Percentiles rank a stretch among this genome's conserved stretches.
These are phyloP conservation scores for Cerioporus squamosus DNA, from an alignment of 1,284 basidiomycete genomes.

Conservation along the genomic window DNA sequence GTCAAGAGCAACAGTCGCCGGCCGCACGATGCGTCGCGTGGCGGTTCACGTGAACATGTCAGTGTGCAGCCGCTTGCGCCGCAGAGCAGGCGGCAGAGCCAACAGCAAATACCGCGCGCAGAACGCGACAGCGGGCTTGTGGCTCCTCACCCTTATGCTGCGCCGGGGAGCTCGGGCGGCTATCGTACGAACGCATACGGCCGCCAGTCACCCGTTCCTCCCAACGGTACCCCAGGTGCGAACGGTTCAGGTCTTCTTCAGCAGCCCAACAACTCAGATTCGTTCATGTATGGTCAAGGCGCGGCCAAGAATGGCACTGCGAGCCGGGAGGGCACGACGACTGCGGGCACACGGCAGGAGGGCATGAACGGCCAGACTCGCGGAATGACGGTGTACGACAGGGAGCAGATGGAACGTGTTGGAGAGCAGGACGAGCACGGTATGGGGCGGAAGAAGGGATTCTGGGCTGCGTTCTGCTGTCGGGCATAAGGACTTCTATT, in stretches of 20 bases:
- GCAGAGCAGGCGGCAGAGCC: conserved; percentile 65
- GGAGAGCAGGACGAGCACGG: conserved; percentile 63
- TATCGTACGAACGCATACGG: conserved; percentile 59
- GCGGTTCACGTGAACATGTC: conserved; percentile 47
- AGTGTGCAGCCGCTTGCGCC: conserved; percentile 69
- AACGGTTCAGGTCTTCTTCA: conserved; percentile 29
- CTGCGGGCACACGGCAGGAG: conserved; percentile 27
- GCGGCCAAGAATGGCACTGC: conserved; percentile 48
- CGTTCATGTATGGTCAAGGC: conserved; percentile 63
- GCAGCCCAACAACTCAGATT: conserved; percentile 50
- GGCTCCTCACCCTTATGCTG: conserved; percentile 72
- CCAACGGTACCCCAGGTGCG: conserved; percentile 36
- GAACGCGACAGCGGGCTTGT: conserved; percentile 50
- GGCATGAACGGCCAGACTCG: conserved; percentile 54
- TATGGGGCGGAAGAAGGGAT: conserved; percentile 48
- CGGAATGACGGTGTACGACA: conserved; percentile 61
- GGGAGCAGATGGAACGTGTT: conserved; percentile 51
- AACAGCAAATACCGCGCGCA: conserved; percentile 45
- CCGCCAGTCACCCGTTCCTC: conserved; percentile 56
- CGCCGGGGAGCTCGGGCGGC: conserved; percentile 56
- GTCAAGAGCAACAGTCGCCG: conserved; percentile 58
- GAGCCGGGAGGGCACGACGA: conserved; percentile 31
- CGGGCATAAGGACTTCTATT: conserved; percentile 51
- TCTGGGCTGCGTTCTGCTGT: conserved; percentile 71
- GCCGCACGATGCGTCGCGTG: conserved; percentile 47